Percentiles rank a stretch among this genome's conserved stretches.
These are phyloP conservation scores for Heterobasidion occidentale DNA, from an alignment of 1,284 basidiomycete genomes.

Conservation along the genomic window DNA sequence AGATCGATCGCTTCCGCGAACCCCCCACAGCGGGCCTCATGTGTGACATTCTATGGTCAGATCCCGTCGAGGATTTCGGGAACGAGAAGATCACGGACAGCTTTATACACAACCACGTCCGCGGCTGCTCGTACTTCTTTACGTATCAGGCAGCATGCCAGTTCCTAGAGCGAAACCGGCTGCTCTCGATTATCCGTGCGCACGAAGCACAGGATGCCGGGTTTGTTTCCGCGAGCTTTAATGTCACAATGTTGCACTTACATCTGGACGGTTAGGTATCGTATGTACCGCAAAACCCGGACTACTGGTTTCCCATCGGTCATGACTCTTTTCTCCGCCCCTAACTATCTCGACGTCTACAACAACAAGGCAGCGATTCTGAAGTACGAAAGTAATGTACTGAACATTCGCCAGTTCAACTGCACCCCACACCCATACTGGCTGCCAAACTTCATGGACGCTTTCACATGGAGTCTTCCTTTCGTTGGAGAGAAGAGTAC, in stretches of 20 bases:
- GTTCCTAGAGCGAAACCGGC: constrained; percentile 90
- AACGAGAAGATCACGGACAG: constrained; percentile 82
- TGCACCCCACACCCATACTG: constrained; percentile 94
- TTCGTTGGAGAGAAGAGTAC: constrained; percentile 55
- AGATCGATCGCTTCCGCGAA: constrained; percentile 93
- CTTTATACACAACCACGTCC: constrained; percentile 89
- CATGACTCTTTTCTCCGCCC: constrained; percentile 95
- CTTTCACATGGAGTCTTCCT: constrained; percentile 77
- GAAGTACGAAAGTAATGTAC: constrained; percentile 95
- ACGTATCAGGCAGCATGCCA: constrained; percentile 93
- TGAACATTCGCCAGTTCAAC: constrained; percentile 96
- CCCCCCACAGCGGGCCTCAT: constrained; percentile 91
- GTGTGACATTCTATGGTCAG: constrained; percentile 95
- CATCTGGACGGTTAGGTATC: constrained; percentile 52
- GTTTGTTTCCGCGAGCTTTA: constrained; percentile 13
- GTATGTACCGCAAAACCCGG: constrained; percentile 96
- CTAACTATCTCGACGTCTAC: constrained; percentile 95
- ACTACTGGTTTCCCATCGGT: constrained; percentile 90
- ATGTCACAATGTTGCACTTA: not conserved
- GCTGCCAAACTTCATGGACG: constrained; percentile 93
- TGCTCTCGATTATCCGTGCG: constrained; percentile 91
- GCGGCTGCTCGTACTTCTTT: constrained; percentile 96
- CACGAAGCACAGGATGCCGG: constrained; percentile 96
- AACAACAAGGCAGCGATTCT: constrained; percentile 96
- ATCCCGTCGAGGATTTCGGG: constrained; percentile 92